phyloP scores from a whole-genome alignment of 1,284 basidiomycete genomes.

The Apiotrichum laibachii region DNA sequence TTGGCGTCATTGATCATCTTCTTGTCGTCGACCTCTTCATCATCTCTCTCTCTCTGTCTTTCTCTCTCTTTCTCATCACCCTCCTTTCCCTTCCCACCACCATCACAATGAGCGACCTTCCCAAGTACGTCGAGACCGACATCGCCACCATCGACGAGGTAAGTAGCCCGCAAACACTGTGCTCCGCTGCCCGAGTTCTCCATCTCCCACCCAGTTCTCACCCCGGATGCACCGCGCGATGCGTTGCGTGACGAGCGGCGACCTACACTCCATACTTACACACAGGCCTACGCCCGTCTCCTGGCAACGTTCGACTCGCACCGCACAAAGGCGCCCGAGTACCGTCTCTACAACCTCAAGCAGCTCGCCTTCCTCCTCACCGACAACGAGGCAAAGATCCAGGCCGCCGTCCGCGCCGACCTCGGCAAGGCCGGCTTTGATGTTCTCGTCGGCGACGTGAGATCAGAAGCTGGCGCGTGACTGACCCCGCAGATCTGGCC shows the following conservation, averaged over 20 bases:
- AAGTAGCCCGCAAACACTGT: neutral
- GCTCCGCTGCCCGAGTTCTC: neutral
- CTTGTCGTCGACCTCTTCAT: no score
- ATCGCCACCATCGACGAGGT: constrained; percentile 26
- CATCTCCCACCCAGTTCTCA: neutral
- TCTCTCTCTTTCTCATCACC: neutral
- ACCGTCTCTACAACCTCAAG: constrained; percentile 63
- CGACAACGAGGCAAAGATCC: constrained; percentile 59
- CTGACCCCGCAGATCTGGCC: constrained; percentile 42
- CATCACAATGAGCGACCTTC: constrained; percentile 12
- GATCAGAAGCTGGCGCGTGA: neutral
- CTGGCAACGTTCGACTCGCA: constrained; percentile 57
- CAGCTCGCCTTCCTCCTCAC: constrained; percentile 62
- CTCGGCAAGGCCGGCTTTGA: constrained; percentile 56
- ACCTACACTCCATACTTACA: neutral
- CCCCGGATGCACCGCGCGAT: neutral
- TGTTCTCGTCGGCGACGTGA: constrained; percentile 34
- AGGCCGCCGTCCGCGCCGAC: constrained; percentile 58
- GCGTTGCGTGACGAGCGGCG: neutral
- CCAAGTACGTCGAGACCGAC: constrained; percentile 20
- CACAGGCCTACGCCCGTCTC: constrained; percentile 56
- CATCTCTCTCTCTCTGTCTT: no score
- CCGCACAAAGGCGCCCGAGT: constrained; percentile 58
- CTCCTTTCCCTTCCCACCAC: neutral
- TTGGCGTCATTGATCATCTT: no score